Percentiles rank a stretch among this genome's conserved stretches.
phyloP scores from a whole-genome alignment of 208 protist species.

The Crithidia bombi region DNA sequence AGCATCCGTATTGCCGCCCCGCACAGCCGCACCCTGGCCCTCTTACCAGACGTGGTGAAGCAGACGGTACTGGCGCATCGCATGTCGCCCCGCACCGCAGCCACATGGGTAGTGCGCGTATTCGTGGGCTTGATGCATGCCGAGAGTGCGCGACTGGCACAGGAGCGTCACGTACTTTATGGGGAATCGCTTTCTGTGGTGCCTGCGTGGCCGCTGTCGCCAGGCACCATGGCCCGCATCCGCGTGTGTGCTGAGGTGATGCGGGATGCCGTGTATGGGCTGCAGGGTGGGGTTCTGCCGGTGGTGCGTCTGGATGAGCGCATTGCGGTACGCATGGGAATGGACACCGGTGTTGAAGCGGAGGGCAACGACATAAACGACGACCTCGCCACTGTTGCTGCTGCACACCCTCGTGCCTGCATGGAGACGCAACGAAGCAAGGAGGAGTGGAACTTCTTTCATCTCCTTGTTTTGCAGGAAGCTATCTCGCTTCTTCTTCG shows the following conservation, averaged over 20 bases:
- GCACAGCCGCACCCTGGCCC: too few relatives aligned
- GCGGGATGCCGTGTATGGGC: conserved; percentile 16
- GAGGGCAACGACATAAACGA: neutral
- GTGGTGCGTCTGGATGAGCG: conserved; percentile 3
- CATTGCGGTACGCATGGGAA: too few relatives aligned
- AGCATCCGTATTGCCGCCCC: too few relatives aligned
- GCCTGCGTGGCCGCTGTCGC: conserved; percentile 7
- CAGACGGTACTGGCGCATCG: conserved; percentile 20
- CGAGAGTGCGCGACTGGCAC: neutral
- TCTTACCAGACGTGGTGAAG: conserved; percentile 24
- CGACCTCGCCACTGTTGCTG: neutral
- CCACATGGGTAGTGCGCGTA: conserved; percentile 28
- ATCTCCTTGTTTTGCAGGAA: conserved; percentile 16
- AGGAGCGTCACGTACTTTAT: neutral
- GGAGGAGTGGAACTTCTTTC: conserved; percentile 17
- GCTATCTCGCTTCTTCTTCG: conserved; percentile 17
- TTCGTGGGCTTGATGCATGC: conserved; percentile 17
- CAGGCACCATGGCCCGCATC: conserved; percentile 2
- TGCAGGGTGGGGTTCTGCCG: conserved; percentile 14
- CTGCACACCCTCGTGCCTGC: neutral
- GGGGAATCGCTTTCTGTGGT: neutral
- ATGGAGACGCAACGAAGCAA: neutral
- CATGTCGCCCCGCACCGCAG: conserved; percentile 24
- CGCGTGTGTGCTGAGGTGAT: conserved; percentile 13
- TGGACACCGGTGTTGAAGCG: neutral